Evolutionary conservation across 805 yeast species (phyloP).

Genomic region (Ogataea trehalophila): DNA sequence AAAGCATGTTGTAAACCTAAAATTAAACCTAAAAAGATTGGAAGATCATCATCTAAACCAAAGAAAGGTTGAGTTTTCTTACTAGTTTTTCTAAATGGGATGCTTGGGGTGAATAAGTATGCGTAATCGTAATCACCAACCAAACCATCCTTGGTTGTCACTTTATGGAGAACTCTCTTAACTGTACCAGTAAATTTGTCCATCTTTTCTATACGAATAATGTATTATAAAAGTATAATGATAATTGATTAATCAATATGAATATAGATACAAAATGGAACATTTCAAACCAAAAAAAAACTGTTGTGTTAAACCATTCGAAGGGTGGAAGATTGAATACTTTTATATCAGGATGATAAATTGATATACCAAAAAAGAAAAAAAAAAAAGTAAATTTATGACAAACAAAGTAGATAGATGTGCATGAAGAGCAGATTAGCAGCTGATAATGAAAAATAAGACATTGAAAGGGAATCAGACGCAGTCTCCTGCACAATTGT

Average conservation of each 20-base stretch:
- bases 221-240: background rate
- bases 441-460: no score
- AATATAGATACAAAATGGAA: background rate
- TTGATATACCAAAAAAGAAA: no score
- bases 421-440: no score
- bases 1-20: slow-evolving; percentile 85
- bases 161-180: slow-evolving; percentile 15
- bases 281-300: background rate
- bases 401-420: no score
- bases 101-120: slow-evolving; percentile 70
- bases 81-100: slow-evolving; percentile 56
- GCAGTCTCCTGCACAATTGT: no score
- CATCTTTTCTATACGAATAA: background rate
- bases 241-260: background rate
- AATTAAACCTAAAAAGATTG: slow-evolving; percentile 67
- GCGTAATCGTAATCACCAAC: slow-evolving; percentile 86
- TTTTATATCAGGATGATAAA: background rate
- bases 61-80: slow-evolving; percentile 72
- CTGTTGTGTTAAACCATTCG: background rate
- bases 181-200: slow-evolving; percentile 1
- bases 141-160: slow-evolving; percentile 72
- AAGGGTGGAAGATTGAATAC: background rate
- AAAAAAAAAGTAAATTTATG: no score
- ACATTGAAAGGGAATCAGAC: no score
- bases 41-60: slow-evolving; percentile 75